Conservation (phyloP, 805 yeast genomes). For the Kuraishia ogatae region DNA sequence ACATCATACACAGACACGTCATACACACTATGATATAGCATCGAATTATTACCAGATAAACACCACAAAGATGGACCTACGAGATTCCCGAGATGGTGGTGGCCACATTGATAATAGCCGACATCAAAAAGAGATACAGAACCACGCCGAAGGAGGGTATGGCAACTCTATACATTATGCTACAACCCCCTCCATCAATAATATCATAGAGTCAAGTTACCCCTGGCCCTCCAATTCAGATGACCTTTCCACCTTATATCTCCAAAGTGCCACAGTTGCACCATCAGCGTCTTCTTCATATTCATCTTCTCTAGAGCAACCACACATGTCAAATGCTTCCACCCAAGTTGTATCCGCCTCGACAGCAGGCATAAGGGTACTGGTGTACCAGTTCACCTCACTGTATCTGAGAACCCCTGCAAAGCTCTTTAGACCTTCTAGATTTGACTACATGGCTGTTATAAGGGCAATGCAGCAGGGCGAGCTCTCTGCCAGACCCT, state of each 20-base stretch:
- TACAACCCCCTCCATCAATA: background rate
- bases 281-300: background rate
- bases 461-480: slow-evolving; percentile 45
- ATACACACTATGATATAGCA: background rate
- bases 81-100: background rate
- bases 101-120: background rate
- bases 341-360: slow-evolving; percentile 63
- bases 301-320: background rate
- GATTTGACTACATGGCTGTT: slow-evolving; percentile 78
- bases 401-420: slow-evolving; percentile 76
- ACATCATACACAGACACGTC: background rate
- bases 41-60: too few relatives aligned
- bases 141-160: background rate
- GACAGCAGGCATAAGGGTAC: slow-evolving; percentile 80
- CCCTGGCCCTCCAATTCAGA: background rate
- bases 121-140: background rate
- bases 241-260: background rate
- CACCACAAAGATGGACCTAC: background rate
- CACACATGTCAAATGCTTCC: slow-evolving; percentile 25
- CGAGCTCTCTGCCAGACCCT: slow-evolving; percentile 36
- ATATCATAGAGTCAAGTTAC: background rate
- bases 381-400: slow-evolving; percentile 69
- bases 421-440: slow-evolving; percentile 81
- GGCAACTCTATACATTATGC: background rate
- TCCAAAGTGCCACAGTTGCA: background rate